Conservation (phyloP, 306 rosid genomes). For the Chamaecrista fasciculata region DNA sequence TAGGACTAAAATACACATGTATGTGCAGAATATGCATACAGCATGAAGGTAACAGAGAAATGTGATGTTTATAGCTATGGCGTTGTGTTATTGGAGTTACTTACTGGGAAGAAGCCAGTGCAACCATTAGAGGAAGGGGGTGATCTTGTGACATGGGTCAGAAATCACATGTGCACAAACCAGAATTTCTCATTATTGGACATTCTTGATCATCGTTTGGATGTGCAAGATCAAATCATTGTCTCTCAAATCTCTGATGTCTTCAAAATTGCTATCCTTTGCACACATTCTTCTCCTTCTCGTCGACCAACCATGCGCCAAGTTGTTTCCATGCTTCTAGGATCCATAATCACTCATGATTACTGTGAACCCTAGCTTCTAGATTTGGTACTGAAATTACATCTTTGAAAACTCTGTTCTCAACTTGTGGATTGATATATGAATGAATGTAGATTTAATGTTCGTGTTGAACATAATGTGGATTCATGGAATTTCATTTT, state of each 20-base stretch:
- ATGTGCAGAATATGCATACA: conserved; percentile 65
- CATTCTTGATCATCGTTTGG: conserved; percentile 58
- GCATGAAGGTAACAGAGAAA: conserved; percentile 73
- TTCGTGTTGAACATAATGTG: no score
- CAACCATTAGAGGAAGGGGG: conserved; percentile 71
- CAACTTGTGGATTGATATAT: no score
- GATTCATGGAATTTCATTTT: no score
- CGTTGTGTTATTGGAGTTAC: conserved; percentile 67
- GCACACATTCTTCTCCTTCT: conserved; percentile 47
- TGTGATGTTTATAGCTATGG: conserved; percentile 81
- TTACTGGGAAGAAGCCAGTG: conserved; percentile 67
- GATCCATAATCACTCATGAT: conserved; percentile 34
- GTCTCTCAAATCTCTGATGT: conserved; percentile 55
- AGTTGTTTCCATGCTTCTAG: conserved; percentile 65
- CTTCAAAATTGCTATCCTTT: conserved; percentile 59
- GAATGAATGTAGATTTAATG: no score
- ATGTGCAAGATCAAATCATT: conserved; percentile 42
- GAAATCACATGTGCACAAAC: conserved; percentile 41
- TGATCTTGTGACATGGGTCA: conserved; percentile 69
- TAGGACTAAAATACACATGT: no score
- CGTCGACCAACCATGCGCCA: conserved; percentile 63
- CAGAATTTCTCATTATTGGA: conserved; percentile 53
- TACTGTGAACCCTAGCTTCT: no score
- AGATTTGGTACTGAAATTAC: no score
- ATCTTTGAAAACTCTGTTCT: no score